Conservation (phyloP, 2,329 filamentous ascomycete species). For the Onygenales sp. region DNA sequence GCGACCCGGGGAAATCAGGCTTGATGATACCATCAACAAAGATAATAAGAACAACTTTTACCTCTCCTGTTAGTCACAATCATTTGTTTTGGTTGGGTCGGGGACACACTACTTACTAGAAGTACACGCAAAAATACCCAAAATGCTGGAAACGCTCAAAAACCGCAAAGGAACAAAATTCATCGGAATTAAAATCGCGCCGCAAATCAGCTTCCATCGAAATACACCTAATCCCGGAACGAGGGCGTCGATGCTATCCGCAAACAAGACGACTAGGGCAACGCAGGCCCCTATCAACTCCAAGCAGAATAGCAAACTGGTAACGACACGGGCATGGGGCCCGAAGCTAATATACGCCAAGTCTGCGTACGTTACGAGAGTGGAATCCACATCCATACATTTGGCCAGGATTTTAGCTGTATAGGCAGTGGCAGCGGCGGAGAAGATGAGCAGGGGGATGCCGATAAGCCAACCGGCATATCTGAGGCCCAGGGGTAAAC, state of each 20-base stretch:
- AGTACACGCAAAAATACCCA: constrained; percentile 86
- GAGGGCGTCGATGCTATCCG: constrained; percentile 73
- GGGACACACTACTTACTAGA: constrained; percentile 55
- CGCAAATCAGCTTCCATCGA: constrained; percentile 79
- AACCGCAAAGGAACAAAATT: constrained; percentile 76
- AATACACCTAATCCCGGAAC: constrained; percentile 60
- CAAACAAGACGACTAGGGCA: constrained; percentile 83
- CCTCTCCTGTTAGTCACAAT: not conserved
- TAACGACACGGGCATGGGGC: constrained; percentile 66
- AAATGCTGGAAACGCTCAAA: constrained; percentile 79
- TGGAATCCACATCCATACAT: constrained; percentile 77
- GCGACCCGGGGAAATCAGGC: constrained; percentile 65
- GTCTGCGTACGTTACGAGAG: constrained; percentile 88
- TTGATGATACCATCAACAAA: constrained; percentile 82
- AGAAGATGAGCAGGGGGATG: constrained; percentile 61
- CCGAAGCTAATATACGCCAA: constrained; percentile 88
- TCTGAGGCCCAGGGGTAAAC: constrained; percentile 76
- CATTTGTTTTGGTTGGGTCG: not conserved
- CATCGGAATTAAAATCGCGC: constrained; percentile 66
- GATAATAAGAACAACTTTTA: constrained; percentile 68
- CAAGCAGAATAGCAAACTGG: constrained; percentile 76
- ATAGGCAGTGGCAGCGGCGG: constrained; percentile 69
- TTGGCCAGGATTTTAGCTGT: constrained; percentile 77
- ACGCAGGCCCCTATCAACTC: constrained; percentile 85
- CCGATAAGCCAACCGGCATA: constrained; percentile 86